Base-by-base conservation (phyloP, 225 moss, liverwort and hornwort genomes). In the Bryum argenteum region DNA sequence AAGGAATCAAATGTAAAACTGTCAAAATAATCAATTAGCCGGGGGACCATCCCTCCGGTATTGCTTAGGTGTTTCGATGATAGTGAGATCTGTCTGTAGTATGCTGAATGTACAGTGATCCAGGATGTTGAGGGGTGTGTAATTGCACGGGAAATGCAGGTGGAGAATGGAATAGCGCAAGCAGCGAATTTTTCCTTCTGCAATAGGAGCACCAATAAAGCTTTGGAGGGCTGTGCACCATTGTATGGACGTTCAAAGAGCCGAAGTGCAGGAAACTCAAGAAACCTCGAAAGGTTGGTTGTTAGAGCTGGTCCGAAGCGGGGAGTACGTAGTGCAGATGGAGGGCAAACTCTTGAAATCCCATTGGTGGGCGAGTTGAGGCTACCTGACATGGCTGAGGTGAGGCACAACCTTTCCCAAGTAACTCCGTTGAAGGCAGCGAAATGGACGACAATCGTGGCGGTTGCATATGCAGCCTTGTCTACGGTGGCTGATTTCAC, bases 101-200 rank as follows among this genome's bases (percentile, higher is more conserved):
- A 8, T 61, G 38, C 40, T n/a, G 11, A 11, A n/a, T 39, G 2
- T 33, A 58, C 23, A 41, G 19, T 70, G 19, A 6, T 45, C 58
- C 26, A 9, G 19, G 47, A 15, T 47, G 59, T 47, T 37, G 4
- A 38, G 48, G 54, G 45, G 48, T 67, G 26, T 79, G 22, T 66
- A 66, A 47, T 66, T 62, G 63, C 70, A 55, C 17, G 77, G 61
- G 72, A 33, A 33, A 33, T 33, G 69, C 82, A 91, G 91, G 91
- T 94, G 50, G 96, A 97, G 79, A 97, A 92, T 58, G 94, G 89
- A 4, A 97, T 92, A 71, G 96, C 96, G 8, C 91, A 93, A 75
- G 96, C 96, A n/a, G 96, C 96, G 8, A 97, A 97, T 66, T 94
- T 93, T 41, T 94, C 96, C 6, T 97, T 97, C 72, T 97, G 96